These are phyloP conservation scores for Neurospora sp. DNA, from an alignment of 495 filamentous ascomycete genomes.

Conservation along the genomic window DNA sequence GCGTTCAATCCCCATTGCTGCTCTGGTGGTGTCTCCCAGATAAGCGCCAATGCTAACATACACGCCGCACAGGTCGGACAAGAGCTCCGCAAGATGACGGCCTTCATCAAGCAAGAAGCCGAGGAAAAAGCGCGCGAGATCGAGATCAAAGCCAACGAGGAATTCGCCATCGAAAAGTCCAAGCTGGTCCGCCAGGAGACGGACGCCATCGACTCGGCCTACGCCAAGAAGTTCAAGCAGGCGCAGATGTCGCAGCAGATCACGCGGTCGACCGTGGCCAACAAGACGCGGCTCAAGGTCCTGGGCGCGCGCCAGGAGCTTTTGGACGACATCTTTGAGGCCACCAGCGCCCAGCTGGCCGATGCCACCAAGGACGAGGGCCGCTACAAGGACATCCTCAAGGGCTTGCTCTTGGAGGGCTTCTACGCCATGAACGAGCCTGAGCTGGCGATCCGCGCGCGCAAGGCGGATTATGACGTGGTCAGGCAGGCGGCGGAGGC, in stretches of 20 bases:
- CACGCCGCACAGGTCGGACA: conserved; percentile 62
- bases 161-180: conserved; percentile 96
- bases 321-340: conserved; percentile 84
- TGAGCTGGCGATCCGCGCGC: conserved; percentile 58
- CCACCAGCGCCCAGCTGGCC: conserved; percentile 55
- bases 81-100: conserved; percentile 99
- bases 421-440: conserved; percentile 77
- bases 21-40: background rate
- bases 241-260: conserved; percentile 96
- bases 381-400: conserved; percentile 64
- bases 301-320: conserved; percentile 79
- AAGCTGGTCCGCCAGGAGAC: conserved; percentile 96
- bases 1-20: too few relatives aligned
- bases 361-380: conserved; percentile 54
- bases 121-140: conserved; percentile 95
- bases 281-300: conserved; percentile 85
- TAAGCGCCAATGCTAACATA: background rate
- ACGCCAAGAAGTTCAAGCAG: conserved; percentile 98
- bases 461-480: conserved; percentile 68
- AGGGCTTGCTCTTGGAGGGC: conserved; percentile 79
- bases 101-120: conserved; percentile 99
- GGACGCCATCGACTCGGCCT: conserved; percentile 76
- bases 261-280: conserved; percentile 83
- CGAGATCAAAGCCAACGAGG: conserved; percentile 93
- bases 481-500: conserved; percentile 64